Conservation (phyloP, 2,329 filamentous ascomycete genomes). For the Microdochium paspali region DNA sequence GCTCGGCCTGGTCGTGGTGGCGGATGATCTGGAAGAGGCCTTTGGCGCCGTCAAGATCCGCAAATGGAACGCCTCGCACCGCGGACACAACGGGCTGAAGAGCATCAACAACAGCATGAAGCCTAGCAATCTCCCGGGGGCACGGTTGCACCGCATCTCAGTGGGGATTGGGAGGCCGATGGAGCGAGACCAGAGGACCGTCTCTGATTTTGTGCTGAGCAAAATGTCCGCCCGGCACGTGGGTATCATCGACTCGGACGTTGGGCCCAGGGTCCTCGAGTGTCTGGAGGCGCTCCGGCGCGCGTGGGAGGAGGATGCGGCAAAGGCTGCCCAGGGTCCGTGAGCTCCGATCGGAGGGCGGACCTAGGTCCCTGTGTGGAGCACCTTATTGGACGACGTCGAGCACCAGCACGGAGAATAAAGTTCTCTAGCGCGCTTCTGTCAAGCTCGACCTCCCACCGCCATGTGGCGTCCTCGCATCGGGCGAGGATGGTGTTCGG, state of each 20-base stretch:
- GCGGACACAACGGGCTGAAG: slow-evolving; percentile 69
- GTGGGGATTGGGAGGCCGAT: slow-evolving; percentile 81
- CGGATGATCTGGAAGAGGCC: slow-evolving; percentile 76
- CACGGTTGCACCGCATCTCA: slow-evolving; percentile 52
- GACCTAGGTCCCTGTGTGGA: no score
- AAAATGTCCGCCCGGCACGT: slow-evolving; percentile 49
- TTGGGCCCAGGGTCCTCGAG: slow-evolving; percentile 40
- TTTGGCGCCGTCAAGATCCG: slow-evolving; percentile 59
- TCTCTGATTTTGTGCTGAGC: slow-evolving; percentile 69
- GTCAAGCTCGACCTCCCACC: no score
- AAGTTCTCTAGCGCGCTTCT: no score
- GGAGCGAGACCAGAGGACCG: slow-evolving; percentile 55
- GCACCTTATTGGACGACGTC: no score
- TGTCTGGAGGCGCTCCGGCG: slow-evolving; percentile 36
- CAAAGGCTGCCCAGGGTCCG: not conserved
- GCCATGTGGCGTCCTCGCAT: no score
- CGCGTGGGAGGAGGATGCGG: slow-evolving; percentile 17
- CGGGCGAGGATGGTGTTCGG: no score
- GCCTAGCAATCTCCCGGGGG: slow-evolving; percentile 26
- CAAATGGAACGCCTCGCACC: slow-evolving; percentile 52
- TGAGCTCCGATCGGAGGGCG: no score
- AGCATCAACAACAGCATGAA: slow-evolving; percentile 47
- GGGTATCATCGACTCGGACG: slow-evolving; percentile 37
- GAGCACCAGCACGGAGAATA: no score
- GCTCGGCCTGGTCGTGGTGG: slow-evolving; percentile 61